Evolutionary conservation across 208 protist species (phyloP).

Genomic region (Crithidia fasciculata): DNA sequence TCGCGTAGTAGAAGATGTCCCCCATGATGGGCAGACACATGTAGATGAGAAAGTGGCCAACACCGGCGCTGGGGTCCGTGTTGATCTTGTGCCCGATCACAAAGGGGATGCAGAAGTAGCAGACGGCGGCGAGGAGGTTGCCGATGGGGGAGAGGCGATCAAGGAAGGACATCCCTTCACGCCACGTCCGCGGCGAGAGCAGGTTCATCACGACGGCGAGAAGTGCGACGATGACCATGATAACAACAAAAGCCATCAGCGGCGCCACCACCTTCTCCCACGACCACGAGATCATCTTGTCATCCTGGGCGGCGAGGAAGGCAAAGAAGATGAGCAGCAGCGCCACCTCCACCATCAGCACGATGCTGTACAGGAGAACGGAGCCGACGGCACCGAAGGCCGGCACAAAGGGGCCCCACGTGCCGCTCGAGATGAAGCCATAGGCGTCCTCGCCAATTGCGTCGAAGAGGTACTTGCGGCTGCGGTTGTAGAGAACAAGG

Average conservation of each 20-base stretch:
- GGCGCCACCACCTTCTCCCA: conserved; percentile 59
- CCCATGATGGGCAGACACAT: conserved; percentile 75
- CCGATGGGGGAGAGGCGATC: conserved; percentile 78
- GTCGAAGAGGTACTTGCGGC: conserved; percentile 87
- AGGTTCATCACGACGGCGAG: conserved; percentile 67
- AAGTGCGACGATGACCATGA: conserved; percentile 55
- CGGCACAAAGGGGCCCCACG: conserved; percentile 83
- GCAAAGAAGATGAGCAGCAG: conserved; percentile 75
- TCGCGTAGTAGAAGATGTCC: conserved; percentile 82
- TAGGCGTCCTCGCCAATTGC: conserved; percentile 78
- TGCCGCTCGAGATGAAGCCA: conserved; percentile 84
- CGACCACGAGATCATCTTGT: conserved; percentile 39
- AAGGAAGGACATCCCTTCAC: conserved; percentile 62
- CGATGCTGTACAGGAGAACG: conserved; percentile 64
- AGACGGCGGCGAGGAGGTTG: conserved; percentile 69
- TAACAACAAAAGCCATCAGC: conserved; percentile 56
- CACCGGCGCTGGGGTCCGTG: conserved; percentile 27
- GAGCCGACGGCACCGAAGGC: conserved; percentile 57
- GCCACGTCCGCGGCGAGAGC: conserved; percentile 39
- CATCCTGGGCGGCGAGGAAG: conserved; percentile 60
- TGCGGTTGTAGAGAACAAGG: conserved; percentile 75
- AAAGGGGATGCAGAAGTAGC: conserved; percentile 74
- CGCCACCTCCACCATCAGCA: conserved; percentile 58
- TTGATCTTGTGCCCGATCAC: conserved; percentile 44
- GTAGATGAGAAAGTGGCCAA: conserved; percentile 56